Conservation (phyloP, 2,329 filamentous ascomycete genomes). For the Aureobasidium sp. region DNA sequence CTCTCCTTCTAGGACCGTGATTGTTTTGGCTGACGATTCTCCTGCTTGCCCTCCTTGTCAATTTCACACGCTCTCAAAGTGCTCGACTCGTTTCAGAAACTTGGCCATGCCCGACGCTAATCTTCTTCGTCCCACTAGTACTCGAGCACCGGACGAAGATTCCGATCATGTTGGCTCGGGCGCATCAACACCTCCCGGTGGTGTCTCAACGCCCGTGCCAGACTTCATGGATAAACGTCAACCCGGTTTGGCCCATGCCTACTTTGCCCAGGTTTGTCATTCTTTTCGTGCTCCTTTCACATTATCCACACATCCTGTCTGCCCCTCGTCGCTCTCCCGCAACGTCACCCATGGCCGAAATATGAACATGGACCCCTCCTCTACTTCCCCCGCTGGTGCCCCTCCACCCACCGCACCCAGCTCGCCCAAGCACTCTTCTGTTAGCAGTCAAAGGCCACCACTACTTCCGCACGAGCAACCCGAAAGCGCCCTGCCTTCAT, state of each 20-base stretch:
- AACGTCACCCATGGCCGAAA: slow-evolving; percentile 15
- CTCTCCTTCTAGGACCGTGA: background rate
- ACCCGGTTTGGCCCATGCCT: slow-evolving; percentile 86
- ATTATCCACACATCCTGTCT: slow-evolving; percentile 13
- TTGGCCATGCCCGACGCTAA: slow-evolving; percentile 24
- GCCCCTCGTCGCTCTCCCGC: slow-evolving; percentile 10
- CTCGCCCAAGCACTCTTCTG: slow-evolving; percentile 21
- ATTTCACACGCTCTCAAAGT: slow-evolving; percentile 10
- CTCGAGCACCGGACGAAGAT: slow-evolving; percentile 55
- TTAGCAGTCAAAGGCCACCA: slow-evolving; percentile 18
- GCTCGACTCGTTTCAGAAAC: slow-evolving; percentile 12
- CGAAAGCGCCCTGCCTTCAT: slow-evolving; percentile 16
- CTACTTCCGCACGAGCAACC: slow-evolving; percentile 29
- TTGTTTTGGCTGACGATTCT: background rate
- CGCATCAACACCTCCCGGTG: slow-evolving; percentile 77
- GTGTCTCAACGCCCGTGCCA: slow-evolving; percentile 80
- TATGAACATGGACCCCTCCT: slow-evolving; percentile 12
- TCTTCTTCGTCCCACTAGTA: slow-evolving; percentile 29
- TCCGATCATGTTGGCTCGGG: slow-evolving; percentile 68
- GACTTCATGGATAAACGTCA: slow-evolving; percentile 91
- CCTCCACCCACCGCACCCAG: slow-evolving; percentile 26
- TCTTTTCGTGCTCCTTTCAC: slow-evolving; percentile 42
- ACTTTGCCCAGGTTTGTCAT: slow-evolving; percentile 99
- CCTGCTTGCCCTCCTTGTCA: background rate
- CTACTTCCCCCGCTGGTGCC: slow-evolving; percentile 1